Evolutionary conservation across 2,329 filamentous ascomycete genomes (phyloP), one percentile per base, ranked within the genome.

Genomic region (Ophiocordyceps robertsii): DNA sequence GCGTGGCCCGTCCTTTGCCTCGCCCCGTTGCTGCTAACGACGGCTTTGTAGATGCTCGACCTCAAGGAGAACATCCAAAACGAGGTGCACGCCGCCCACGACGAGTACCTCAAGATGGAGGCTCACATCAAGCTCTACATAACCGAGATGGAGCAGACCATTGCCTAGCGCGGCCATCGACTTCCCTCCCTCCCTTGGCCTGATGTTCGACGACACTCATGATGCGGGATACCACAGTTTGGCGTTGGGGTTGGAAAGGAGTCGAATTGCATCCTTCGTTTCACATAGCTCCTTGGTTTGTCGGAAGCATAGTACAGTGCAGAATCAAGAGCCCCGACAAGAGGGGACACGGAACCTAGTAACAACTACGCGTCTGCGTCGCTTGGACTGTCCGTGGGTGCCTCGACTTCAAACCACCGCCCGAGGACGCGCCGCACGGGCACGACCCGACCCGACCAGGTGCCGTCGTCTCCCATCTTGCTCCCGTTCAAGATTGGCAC

Each of bases 81-180:
- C 47, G 92, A 98, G 63, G 82, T 96, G 9, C 85, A 92, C 57
- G 78, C 77, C 43, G 88, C 92, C 1, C 80, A 94, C 53, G 89
- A 94, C 51, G 87, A 96, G 67, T 98, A 95, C 63, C 74, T 94
- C 58, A 95, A 95, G 77, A 83, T 98, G 78, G 90, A 96, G 62
- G 82, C 87, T 32, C 92, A 98, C 59, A 93, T 98, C 61, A 90
- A 89, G 64, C 71, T 96, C 48, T 98, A 98, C 68, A 94, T 98
- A 57, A 94, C 85, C 5, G 92, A 98, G 71, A 95, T 98, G 89
- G 92, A 96, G 65, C 89, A 95, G 64, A 82, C 81, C 44, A 77
- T 92, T 51, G 68, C 49, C 31, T 54, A 48, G 31, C 45, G 37
- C 16, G 11, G 13, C n/a, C n/a, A 19, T 29, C 16, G 41, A 21